These are phyloP conservation scores for Calonectria crousiana DNA, from an alignment of 2,329 filamentous ascomycete species.

Conservation along the genomic window DNA sequence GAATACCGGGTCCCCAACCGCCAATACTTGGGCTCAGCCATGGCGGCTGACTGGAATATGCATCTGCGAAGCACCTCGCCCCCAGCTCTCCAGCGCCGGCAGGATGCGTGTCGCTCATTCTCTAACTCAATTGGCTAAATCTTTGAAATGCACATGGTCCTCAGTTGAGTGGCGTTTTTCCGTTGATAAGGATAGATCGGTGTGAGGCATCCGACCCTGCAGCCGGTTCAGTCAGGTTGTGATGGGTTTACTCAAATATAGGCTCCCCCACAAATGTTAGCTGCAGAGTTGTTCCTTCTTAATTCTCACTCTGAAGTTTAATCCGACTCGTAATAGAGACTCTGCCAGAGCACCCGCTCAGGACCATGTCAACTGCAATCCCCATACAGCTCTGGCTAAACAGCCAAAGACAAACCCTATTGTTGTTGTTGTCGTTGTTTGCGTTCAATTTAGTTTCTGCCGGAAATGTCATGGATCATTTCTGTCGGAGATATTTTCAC, in stretches of 20 bases:
- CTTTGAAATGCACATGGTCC: not conserved
- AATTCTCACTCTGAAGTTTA: not conserved
- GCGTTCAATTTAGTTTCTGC: not conserved
- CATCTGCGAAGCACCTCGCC: not conserved
- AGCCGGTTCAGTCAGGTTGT: not conserved
- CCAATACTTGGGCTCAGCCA: not conserved
- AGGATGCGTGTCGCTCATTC: not conserved
- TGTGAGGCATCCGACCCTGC: not conserved
- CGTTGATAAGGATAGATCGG: not conserved
- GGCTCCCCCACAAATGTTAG: not conserved
- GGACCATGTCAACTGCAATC: not conserved
- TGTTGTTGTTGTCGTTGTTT: not conserved
- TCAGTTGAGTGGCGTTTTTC: not conserved
- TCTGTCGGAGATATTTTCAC: slow-evolving; percentile 65
- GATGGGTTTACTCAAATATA: not conserved
- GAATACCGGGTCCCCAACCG: not conserved
- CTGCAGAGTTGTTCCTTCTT: not conserved
- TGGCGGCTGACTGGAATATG: not conserved
- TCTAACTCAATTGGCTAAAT: not conserved
- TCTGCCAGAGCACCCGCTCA: not conserved
- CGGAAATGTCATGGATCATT: slow-evolving; percentile 49
- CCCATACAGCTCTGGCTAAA: not conserved
- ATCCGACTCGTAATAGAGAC: not conserved
- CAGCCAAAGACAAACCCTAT: not conserved
- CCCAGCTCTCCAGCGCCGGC: not conserved